Evolutionary conservation across 176 grass and related monocot species (phyloP).

Genomic region (Musa itinerans): DNA sequence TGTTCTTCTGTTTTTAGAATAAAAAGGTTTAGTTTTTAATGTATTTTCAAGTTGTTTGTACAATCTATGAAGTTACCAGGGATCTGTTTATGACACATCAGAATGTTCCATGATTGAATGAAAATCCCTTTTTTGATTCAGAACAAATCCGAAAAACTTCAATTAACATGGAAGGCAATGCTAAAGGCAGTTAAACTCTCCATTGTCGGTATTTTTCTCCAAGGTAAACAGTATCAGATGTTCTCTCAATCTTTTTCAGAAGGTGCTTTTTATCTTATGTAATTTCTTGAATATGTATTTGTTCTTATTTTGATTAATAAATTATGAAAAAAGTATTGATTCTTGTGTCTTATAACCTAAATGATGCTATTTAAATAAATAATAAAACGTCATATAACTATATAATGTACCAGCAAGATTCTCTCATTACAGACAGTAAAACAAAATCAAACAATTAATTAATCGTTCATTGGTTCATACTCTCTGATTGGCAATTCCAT

Average conservation of each 20-base stretch:
- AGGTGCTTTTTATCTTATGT: neutral
- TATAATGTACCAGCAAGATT: too few relatives aligned
- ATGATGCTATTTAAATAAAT: too few relatives aligned
- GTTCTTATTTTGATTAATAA: neutral
- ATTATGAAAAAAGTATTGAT: neutral
- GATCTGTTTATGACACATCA: neutral
- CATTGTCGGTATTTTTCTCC: slow-evolving; percentile 17
- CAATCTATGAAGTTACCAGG: neutral
- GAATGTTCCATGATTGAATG: neutral
- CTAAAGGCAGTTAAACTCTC: slow-evolving; percentile 16
- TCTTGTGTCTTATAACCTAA: too few relatives aligned
- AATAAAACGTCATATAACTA: too few relatives aligned
- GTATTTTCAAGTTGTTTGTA: neutral
- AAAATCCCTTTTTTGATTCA: neutral
- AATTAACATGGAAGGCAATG: slow-evolving; percentile 5
- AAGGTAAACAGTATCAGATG: slow-evolving; percentile 6
- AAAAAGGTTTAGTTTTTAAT: neutral
- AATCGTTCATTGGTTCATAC: too few relatives aligned
- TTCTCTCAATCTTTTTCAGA: neutral
- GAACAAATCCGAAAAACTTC: slow-evolving; percentile 14
- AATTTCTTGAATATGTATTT: neutral
- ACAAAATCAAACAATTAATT: too few relatives aligned
- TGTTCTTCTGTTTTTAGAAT: neutral
- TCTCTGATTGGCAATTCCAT: too few relatives aligned
- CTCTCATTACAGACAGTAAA: too few relatives aligned